phyloP scores from a whole-genome alignment of 2,329 filamentous ascomycete genomes.

The Aureobasidium sp. region DNA sequence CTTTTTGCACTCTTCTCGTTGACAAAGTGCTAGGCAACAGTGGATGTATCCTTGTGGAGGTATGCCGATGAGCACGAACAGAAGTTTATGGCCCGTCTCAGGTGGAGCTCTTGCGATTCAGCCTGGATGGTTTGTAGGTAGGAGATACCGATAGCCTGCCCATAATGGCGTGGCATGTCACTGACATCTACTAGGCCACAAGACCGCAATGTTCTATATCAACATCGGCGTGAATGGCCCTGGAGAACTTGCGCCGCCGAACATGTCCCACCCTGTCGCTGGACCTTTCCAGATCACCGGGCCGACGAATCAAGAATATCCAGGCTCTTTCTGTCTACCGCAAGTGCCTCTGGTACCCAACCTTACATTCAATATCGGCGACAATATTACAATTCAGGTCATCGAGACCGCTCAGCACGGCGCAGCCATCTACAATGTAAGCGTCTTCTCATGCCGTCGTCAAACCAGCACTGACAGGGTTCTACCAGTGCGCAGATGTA shows the following conservation, averaged over 20 bases:
- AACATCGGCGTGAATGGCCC: slow-evolving; percentile 68
- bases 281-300: slow-evolving; percentile 76
- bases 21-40: too few species aligned
- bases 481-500: slow-evolving; percentile 84
- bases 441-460: slow-evolving; percentile 23
- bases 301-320: slow-evolving; percentile 72
- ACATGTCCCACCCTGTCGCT: slow-evolving; percentile 82
- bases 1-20: too few species aligned
- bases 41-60: slow-evolving; percentile 95
- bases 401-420: slow-evolving; percentile 80
- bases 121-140: slow-evolving; percentile 97
- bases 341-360: slow-evolving; percentile 77
- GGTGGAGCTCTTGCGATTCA: slow-evolving; percentile 88
- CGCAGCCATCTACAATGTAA: slow-evolving; percentile 71
- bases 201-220: slow-evolving; percentile 75
- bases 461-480: slow-evolving; percentile 3
- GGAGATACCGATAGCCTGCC: too few species aligned
- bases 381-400: slow-evolving; percentile 84
- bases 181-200: too few species aligned
- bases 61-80: slow-evolving; percentile 64
- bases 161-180: too few species aligned
- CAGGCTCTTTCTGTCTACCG: slow-evolving; percentile 73
- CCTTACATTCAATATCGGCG: slow-evolving; percentile 65
- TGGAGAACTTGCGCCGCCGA: slow-evolving; percentile 54
- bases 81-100: slow-evolving; percentile 77